These are phyloP conservation scores for Termitomyces sp. DNA, from an alignment of 768 basidiomycete genomes.

Conservation along the genomic window DNA sequence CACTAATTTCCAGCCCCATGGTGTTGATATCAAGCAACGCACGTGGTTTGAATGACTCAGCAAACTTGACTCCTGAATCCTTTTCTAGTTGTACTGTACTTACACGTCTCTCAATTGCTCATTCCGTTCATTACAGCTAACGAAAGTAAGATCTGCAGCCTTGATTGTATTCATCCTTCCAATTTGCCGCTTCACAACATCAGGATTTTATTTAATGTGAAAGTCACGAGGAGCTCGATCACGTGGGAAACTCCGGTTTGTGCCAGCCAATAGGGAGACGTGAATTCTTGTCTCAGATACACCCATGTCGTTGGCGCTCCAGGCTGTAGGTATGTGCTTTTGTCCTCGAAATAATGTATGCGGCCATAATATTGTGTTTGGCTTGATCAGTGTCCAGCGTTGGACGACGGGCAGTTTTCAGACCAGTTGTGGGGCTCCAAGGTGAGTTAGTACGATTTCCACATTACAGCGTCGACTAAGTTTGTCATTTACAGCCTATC, in stretches of 20 bases:
- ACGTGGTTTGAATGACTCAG: background rate
- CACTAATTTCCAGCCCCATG: slow-evolving; percentile 2
- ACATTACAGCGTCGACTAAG: slow-evolving; percentile 14
- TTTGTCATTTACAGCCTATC: slow-evolving; percentile 34
- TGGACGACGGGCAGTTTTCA: slow-evolving; percentile 41
- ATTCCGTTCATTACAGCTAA: background rate
- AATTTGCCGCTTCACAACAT: too few species aligned
- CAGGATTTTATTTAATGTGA: too few species aligned
- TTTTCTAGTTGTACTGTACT: too few species aligned
- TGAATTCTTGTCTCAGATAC: slow-evolving; percentile 18
- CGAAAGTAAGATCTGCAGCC: too few species aligned
- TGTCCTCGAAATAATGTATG: background rate
- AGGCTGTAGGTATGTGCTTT: slow-evolving; percentile 31
- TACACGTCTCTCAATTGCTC: too few species aligned
- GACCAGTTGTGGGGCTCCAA: slow-evolving; percentile 40
- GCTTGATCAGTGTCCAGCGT: slow-evolving; percentile 28
- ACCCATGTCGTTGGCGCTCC: slow-evolving; percentile 47
- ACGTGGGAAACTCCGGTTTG: slow-evolving; percentile 18
- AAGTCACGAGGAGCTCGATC: slow-evolving; percentile 4
- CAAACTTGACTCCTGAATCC: background rate
- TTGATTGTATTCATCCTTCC: background rate
- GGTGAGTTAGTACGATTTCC: slow-evolving; percentile 26
- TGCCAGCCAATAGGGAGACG: slow-evolving; percentile 23
- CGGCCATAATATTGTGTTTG: background rate
- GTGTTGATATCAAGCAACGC: background rate